phyloP scores from a whole-genome alignment of 2,329 filamentous ascomycete genomes.

The Kalaharituber pfeilii region DNA sequence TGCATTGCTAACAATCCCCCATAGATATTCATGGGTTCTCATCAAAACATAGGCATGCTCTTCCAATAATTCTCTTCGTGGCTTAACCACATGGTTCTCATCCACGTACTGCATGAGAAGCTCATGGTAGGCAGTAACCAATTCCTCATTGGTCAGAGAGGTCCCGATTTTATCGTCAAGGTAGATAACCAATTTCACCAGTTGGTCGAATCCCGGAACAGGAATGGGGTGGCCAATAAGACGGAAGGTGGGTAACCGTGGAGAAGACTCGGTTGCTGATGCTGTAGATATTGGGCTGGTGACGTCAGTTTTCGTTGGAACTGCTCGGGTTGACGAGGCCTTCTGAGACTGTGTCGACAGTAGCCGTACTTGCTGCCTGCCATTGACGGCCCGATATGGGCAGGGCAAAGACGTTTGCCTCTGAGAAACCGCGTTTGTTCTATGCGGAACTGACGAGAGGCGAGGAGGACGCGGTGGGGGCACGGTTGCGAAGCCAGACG shows the following conservation, averaged over 20 bases:
- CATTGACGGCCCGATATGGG: no score
- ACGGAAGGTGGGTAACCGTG: background rate
- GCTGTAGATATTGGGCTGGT: no score
- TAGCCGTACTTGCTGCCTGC: no score
- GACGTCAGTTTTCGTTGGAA: no score
- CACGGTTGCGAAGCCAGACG: no score
- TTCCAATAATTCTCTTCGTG: background rate
- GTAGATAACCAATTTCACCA: background rate
- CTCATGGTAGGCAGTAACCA: background rate
- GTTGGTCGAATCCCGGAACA: background rate
- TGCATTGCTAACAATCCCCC: background rate
- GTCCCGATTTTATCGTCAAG: background rate
- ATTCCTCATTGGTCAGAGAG: background rate
- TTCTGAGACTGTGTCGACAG: no score
- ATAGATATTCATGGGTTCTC: background rate
- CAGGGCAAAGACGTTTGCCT: no score
- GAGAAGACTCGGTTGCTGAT: background rate
- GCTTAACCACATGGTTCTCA: background rate
- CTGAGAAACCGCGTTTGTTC: no score
- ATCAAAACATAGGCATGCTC: background rate
- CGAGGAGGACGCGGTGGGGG: no score
- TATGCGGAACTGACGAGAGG: no score
- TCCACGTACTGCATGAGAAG: background rate
- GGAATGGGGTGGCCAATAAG: background rate
- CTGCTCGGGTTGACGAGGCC: no score